Percentiles rank a stretch among this genome's conserved stretches.
Conservation (phyloP, 2,329 filamentous ascomycete genomes). For the Ophiostoma populinum region DNA sequence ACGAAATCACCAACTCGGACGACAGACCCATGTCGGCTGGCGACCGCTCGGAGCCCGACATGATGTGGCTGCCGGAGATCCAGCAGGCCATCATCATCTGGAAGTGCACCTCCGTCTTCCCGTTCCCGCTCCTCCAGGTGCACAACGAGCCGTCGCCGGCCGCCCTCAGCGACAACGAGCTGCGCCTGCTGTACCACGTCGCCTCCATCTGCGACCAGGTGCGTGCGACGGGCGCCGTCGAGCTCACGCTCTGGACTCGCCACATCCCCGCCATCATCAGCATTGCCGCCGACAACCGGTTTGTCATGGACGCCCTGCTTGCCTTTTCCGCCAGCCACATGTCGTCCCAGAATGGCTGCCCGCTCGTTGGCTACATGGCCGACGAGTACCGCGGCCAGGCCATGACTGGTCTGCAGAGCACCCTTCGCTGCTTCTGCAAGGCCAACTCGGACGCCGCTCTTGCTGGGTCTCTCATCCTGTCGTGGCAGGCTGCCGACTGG, state of each 20-base stretch:
- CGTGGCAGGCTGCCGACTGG: slow-evolving; percentile 96
- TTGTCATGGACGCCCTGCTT: slow-evolving; percentile 86
- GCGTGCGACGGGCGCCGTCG: slow-evolving; percentile 56
- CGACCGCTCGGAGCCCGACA: slow-evolving; percentile 45
- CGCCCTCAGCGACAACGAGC: slow-evolving; percentile 56
- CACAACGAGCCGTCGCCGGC: slow-evolving; percentile 59
- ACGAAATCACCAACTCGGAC: slow-evolving; percentile 61
- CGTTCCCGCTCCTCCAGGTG: slow-evolving; percentile 65
- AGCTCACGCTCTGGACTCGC: slow-evolving; percentile 81
- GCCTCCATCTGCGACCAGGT: slow-evolving; percentile 74
- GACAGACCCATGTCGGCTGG: slow-evolving; percentile 41
- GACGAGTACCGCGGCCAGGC: slow-evolving; percentile 79
- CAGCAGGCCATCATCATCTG: slow-evolving; percentile 68
- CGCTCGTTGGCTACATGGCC: slow-evolving; percentile 70
- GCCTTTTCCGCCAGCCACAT: slow-evolving; percentile 92
- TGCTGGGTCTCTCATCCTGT: slow-evolving; percentile 77
- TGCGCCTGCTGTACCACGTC: slow-evolving; percentile 82
- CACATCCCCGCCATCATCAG: slow-evolving; percentile 78
- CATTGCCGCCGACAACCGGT: slow-evolving; percentile 64
- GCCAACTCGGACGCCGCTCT: slow-evolving; percentile 82
- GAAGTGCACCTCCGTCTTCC: slow-evolving; percentile 70
- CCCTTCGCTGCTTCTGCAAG: slow-evolving; percentile 68
- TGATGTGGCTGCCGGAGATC: slow-evolving; percentile 77
- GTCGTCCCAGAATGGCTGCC: slow-evolving; percentile 73
- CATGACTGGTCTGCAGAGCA: slow-evolving; percentile 72